Evolutionary conservation across 108 stramenopile species (phyloP).

Genomic region (Skeletonema marinoi): DNA sequence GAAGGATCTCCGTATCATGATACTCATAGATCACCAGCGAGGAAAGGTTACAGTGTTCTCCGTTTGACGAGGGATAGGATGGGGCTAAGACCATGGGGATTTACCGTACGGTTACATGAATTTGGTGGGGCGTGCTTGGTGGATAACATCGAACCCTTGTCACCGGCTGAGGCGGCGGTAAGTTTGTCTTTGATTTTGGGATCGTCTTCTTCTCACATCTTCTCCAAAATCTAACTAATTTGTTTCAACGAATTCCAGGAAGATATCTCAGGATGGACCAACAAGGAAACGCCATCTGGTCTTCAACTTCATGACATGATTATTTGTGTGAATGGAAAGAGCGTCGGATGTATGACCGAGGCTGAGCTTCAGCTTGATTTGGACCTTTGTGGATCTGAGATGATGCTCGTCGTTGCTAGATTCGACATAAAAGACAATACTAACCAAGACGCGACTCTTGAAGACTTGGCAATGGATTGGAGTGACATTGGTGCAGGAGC

Average conservation of each 20-base stretch:
- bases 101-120: constrained; percentile 60
- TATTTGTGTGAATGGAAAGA: constrained; percentile 67
- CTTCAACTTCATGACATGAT: constrained; percentile 76
- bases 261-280: constrained; percentile 34
- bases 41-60: constrained; percentile 62
- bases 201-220: neutral
- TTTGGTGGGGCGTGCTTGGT: constrained; percentile 86
- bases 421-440: constrained; percentile 20
- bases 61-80: constrained; percentile 58
- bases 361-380: constrained; percentile 65
- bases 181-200: constrained; percentile 17
- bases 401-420: constrained; percentile 46
- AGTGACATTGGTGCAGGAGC: constrained; percentile 45
- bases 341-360: constrained; percentile 70
- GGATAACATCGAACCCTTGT: constrained; percentile 54
- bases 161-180: constrained; percentile 74
- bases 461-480: constrained; percentile 52
- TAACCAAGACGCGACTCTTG: constrained; percentile 3
- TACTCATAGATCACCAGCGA: constrained; percentile 62
- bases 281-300: constrained; percentile 7
- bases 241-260: constrained; percentile 5
- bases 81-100: constrained; percentile 69
- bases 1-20: constrained; percentile 52
- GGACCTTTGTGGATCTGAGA: constrained; percentile 46
- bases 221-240: neutral